These are phyloP conservation scores for Cavenderia fasciculata DNA, from an alignment of 78 protist genomes.

Conservation along the genomic window DNA sequence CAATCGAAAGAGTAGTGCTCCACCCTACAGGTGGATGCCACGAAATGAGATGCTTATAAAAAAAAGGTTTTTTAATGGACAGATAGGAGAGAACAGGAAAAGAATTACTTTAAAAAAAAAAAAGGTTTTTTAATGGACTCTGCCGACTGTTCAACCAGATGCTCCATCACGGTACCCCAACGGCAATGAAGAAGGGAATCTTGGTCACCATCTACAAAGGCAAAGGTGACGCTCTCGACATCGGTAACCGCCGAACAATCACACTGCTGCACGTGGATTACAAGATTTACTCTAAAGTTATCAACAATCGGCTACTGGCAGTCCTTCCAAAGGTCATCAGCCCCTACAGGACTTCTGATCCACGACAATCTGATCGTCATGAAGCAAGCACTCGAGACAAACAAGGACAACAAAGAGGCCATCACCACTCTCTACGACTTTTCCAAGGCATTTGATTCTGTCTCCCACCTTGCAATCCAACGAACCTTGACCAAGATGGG, in stretches of 20 bases:
- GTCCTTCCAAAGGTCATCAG: neutral
- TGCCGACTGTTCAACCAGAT: too few species aligned
- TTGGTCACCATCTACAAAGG: neutral
- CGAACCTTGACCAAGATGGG: neutral
- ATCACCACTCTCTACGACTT: neutral
- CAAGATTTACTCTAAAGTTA: neutral
- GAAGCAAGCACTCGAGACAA: neutral
- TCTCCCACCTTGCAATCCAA: neutral
- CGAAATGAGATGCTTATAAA: too few species aligned
- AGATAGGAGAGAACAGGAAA: too few species aligned
- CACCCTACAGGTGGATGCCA: too few species aligned
- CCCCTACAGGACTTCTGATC: neutral
- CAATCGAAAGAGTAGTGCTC: too few species aligned
- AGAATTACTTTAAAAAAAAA: too few species aligned
- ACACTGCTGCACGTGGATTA: neutral
- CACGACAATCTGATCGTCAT: neutral
- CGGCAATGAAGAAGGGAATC: conserved; percentile 9
- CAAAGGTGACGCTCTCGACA: neutral
- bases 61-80: too few species aligned
- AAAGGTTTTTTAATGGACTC: too few species aligned
- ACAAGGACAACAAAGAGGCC: neutral
- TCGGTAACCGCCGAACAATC: neutral
- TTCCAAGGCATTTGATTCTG: conserved; percentile 3
- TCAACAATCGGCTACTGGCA: neutral
- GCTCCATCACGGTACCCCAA: too few species aligned